A percentile compares a stretch with the other conserved stretches of the same genome.
Conservation (phyloP, 83 land plant genomes). For the Thuja plicata region DNA sequence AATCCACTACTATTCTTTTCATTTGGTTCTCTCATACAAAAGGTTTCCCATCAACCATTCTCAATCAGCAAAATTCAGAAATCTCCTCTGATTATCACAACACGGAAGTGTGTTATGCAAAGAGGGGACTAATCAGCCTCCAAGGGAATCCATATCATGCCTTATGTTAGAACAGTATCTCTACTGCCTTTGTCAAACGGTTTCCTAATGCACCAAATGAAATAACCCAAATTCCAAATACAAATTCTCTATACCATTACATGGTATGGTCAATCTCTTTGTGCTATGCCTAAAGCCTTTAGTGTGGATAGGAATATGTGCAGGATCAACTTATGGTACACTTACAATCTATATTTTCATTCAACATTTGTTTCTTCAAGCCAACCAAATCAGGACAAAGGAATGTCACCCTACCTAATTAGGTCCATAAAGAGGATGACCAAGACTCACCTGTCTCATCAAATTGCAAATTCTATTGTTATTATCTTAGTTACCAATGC, state of each 20-base stretch:
- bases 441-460: too few species aligned
- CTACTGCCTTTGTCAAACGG: not conserved
- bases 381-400: too few species aligned
- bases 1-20: not conserved
- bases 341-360: too few species aligned
- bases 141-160: not conserved
- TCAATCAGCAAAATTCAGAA: not conserved
- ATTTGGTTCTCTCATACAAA: not conserved
- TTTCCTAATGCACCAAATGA: not conserved
- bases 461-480: too few species aligned
- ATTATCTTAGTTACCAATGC: too few species aligned
- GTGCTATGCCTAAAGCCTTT: not conserved
- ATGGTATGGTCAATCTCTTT: not conserved
- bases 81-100: not conserved
- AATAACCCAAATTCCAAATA: not conserved
- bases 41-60: not conserved
- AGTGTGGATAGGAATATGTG: too few species aligned
- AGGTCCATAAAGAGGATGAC: too few species aligned
- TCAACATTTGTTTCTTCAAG: too few species aligned
- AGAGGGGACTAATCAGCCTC: not conserved
- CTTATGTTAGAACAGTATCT: not conserved
- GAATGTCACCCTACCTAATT: too few species aligned
- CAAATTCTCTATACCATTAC: not conserved
- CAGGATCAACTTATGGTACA: too few species aligned
- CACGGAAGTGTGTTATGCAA: not conserved